Conservation (phyloP, 2,329 filamentous ascomycete genomes). For the Fusarium sp. region DNA sequence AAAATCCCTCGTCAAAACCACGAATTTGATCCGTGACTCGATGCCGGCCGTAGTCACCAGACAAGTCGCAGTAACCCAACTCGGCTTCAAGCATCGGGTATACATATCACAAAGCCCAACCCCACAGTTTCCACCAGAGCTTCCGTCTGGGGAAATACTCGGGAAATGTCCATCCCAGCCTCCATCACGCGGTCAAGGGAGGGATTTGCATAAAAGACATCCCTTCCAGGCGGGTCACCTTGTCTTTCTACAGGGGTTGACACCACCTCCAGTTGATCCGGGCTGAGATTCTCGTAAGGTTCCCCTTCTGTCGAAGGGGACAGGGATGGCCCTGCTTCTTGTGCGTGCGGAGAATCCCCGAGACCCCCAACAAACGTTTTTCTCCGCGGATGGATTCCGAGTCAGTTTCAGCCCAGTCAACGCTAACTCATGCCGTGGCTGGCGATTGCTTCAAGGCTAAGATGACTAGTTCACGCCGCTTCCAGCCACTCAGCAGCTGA, state of each 20-base stretch:
- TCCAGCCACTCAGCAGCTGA: background rate
- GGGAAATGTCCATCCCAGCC: background rate
- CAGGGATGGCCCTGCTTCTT: background rate
- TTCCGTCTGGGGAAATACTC: background rate
- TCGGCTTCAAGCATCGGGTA: background rate
- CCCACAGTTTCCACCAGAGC: background rate
- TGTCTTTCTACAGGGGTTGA: background rate
- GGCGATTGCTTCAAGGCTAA: background rate
- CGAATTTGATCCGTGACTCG: background rate
- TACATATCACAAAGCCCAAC: background rate
- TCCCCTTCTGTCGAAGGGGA: background rate
- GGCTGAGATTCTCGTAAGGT: background rate
- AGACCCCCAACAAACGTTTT: background rate
- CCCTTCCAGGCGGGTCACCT: background rate
- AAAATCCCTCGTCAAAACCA: background rate
- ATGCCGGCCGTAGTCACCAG: background rate
- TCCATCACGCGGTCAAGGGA: background rate
- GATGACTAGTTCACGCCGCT: background rate
- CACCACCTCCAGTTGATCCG: background rate
- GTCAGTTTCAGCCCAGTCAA: background rate
- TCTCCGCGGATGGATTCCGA: background rate
- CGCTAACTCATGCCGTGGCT: background rate
- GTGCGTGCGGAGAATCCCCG: background rate
- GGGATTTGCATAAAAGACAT: background rate
- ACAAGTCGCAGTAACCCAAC: background rate